These are phyloP conservation scores for Cladosporium colombiae DNA, from an alignment of 2,329 filamentous ascomycete genomes.

Conservation along the genomic window DNA sequence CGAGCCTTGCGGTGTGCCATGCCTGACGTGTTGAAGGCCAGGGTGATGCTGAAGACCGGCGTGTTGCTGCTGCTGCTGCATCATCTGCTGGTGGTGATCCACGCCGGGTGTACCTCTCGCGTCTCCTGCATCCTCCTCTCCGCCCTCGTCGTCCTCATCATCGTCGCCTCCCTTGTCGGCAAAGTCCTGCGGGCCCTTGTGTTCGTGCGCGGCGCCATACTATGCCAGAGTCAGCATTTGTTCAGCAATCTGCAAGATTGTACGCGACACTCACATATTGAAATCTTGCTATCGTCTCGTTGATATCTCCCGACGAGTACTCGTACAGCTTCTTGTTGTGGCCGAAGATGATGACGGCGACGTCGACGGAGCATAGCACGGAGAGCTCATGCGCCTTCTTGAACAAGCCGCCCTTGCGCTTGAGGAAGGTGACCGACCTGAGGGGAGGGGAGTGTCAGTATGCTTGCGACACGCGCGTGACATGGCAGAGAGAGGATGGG, in stretches of 20 bases:
- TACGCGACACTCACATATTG: constrained; percentile 71
- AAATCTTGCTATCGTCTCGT: constrained; percentile 82
- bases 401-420: constrained; percentile 97
- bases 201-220: constrained; percentile 92
- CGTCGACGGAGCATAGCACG: constrained; percentile 96
- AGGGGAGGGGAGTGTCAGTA: constrained; percentile 17
- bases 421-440: constrained; percentile 72
- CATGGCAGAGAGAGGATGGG: background rate
- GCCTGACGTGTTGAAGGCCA: constrained; percentile 77
- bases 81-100: constrained; percentile 49
- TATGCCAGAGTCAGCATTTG: constrained; percentile 45
- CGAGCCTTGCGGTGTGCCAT: constrained; percentile 81
- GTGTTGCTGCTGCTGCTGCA: constrained; percentile 39
- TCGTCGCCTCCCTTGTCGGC: constrained; percentile 72
- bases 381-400: constrained; percentile 99
- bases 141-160: constrained; percentile 75
- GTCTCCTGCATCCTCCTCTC: constrained; percentile 55
- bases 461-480: constrained; percentile 6
- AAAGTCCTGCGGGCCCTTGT: constrained; percentile 93
- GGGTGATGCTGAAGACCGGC: constrained; percentile 50
- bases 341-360: constrained; percentile 97
- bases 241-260: constrained; percentile 12
- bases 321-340: constrained; percentile 99
- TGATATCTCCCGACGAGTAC: constrained; percentile 92
- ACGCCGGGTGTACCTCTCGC: constrained; percentile 68